Conservation (phyloP, 2,329 filamentous ascomycete species). For the Penicillium sp. region DNA sequence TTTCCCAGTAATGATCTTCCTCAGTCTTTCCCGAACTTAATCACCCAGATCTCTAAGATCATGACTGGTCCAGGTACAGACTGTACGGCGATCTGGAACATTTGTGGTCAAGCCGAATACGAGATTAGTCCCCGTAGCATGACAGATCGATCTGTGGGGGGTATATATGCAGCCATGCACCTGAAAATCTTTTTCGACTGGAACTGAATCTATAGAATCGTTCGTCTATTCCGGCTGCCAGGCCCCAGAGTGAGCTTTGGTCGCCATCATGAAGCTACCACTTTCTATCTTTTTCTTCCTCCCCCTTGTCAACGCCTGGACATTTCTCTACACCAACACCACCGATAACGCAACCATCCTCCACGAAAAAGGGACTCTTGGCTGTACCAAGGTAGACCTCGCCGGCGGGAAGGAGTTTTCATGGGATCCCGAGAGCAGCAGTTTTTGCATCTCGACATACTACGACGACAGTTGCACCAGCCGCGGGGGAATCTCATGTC, state of each 20-base stretch:
- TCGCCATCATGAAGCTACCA: not conserved
- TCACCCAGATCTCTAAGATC: no score
- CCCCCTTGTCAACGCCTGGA: constrained; percentile 13
- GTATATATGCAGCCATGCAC: no score
- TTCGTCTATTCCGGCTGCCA: not conserved
- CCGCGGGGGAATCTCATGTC: constrained; percentile 11
- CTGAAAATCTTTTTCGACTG: no score
- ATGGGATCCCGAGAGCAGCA: constrained; percentile 15
- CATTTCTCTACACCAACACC: constrained; percentile 17
- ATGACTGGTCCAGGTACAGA: no score
- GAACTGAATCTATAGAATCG: no score
- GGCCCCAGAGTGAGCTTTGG: not conserved
- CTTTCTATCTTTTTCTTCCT: constrained; percentile 1
- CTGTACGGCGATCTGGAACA: no score
- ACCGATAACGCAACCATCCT: constrained; percentile 11
- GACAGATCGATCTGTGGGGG: no score
- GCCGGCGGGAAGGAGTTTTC: constrained; percentile 11
- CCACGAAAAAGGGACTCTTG: constrained; percentile 3
- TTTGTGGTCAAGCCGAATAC: no score
- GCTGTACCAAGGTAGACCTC: constrained; percentile 12
- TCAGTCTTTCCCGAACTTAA: no score
- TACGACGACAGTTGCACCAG: constrained; percentile 10
- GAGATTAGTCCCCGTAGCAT: no score
- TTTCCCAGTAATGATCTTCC: no score
- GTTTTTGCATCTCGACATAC: constrained; percentile 17